Percentiles rank a stretch among this genome's conserved stretches.
phyloP scores from a whole-genome alignment of 257 asterid species.

The Solanum chiquidenum region DNA sequence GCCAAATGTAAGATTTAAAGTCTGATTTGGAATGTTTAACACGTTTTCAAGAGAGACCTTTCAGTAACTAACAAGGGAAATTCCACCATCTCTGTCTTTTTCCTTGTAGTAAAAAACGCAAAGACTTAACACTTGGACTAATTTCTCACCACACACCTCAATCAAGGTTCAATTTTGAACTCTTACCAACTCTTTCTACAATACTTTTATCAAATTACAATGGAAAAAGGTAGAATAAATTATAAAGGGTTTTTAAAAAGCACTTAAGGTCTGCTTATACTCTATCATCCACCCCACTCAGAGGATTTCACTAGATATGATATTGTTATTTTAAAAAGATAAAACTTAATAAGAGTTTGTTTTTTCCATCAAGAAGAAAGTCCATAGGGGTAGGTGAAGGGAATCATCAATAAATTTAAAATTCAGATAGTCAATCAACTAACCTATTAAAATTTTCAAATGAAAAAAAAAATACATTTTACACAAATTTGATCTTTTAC shows the following conservation, averaged over 20 bases:
- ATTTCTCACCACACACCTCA: neutral
- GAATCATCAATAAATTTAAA: too few species aligned
- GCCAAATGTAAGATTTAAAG: neutral
- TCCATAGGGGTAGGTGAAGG: neutral
- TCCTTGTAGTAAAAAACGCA: neutral
- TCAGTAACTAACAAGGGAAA: conserved; percentile 12
- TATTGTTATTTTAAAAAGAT: neutral
- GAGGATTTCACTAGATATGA: neutral
- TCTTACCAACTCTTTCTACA: neutral
- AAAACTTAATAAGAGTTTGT: neutral
- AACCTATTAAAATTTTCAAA: too few species aligned
- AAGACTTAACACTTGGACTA: neutral
- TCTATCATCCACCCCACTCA: neutral
- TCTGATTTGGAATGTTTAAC: conserved; percentile 7
- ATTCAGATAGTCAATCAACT: too few species aligned
- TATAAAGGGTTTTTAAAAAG: neutral
- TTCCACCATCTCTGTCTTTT: neutral
- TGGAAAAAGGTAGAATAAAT: neutral
- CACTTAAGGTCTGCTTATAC: too few species aligned
- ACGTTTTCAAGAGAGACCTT: conserved; percentile 18
- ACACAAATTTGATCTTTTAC: neutral
- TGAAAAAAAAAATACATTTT: neutral
- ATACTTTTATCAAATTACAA: neutral
- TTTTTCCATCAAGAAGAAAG: neutral
- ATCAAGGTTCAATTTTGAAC: neutral